Conservation (phyloP, 768 basidiomycete species). For the Hericium coralloides region DNA sequence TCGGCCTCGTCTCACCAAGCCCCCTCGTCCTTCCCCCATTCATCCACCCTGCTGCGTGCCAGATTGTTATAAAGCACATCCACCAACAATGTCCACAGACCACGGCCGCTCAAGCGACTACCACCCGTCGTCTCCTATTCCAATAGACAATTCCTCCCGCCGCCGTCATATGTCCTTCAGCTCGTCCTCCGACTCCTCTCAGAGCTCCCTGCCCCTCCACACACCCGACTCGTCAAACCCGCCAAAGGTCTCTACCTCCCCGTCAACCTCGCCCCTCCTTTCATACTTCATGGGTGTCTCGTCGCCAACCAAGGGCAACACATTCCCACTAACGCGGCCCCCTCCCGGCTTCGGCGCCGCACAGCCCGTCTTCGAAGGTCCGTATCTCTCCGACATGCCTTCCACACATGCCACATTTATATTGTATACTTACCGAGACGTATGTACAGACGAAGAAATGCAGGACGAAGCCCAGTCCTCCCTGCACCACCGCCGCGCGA, state of each 20-base stretch:
- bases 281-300: constrained; percentile 11
- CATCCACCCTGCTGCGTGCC: background rate
- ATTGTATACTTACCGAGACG: background rate
- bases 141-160: constrained; percentile 3
- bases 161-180: constrained; percentile 8
- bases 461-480: constrained; percentile 7
- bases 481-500: constrained; percentile 34
- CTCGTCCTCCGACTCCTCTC: constrained; percentile 9
- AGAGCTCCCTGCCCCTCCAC: constrained; percentile 7
- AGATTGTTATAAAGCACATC: background rate
- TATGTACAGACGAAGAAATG: constrained; percentile 6
- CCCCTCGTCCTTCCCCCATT: constrained; percentile 1
- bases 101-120: background rate
- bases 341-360: constrained; percentile 2
- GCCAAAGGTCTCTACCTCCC: constrained; percentile 6
- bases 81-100: constrained; percentile 7
- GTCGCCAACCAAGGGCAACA: constrained; percentile 2
- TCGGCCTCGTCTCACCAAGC: background rate
- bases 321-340: constrained; percentile 8
- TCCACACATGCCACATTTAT: background rate
- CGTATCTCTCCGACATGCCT: background rate
- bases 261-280: constrained; percentile 10
- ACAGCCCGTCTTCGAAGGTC: constrained; percentile 11
- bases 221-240: constrained; percentile 7
- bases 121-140: constrained; percentile 10